phyloP scores from a whole-genome alignment of 805 yeast species.

The Saccharomycopsis schoenii region DNA sequence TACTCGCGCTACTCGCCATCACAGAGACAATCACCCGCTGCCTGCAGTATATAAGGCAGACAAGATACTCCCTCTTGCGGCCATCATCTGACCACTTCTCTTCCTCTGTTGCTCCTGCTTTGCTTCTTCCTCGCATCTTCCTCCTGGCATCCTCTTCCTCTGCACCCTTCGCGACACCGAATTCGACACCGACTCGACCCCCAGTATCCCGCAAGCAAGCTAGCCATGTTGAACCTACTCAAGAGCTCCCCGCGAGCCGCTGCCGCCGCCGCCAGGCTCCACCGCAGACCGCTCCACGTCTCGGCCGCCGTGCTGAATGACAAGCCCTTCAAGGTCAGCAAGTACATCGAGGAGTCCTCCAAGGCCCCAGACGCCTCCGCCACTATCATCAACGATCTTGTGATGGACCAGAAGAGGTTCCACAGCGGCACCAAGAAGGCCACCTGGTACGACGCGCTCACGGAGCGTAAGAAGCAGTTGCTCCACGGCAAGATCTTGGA shows the following conservation, averaged over 20 bases:
- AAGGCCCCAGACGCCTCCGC: conserved; percentile 18
- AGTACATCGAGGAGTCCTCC: conserved; percentile 14
- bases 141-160: too few relatives aligned
- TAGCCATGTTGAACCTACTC: background rate
- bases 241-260: too few relatives aligned
- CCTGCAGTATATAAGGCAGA: too few relatives aligned
- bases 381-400: conserved; percentile 14
- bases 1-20: too few relatives aligned
- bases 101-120: too few relatives aligned
- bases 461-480: conserved; percentile 58
- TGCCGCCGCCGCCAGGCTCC: too few relatives aligned
- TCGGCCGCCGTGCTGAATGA: background rate
- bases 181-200: too few relatives aligned
- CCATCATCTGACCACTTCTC: too few relatives aligned
- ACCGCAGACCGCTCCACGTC: background rate
- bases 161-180: too few relatives aligned
- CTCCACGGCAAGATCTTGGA: conserved; percentile 67
- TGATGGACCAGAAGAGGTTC: conserved; percentile 12
- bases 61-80: too few relatives aligned
- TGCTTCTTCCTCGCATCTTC: too few relatives aligned
- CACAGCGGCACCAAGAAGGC: conserved; percentile 27
- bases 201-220: background rate
- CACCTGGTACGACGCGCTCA: conserved; percentile 82
- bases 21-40: too few relatives aligned
- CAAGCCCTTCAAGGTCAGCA: conserved; percentile 4